Evolutionary conservation across 1,139 yeast species (phyloP), one percentile per base, ranked within the genome.

Genomic region (Magnusiomyces fungicola): DNA sequence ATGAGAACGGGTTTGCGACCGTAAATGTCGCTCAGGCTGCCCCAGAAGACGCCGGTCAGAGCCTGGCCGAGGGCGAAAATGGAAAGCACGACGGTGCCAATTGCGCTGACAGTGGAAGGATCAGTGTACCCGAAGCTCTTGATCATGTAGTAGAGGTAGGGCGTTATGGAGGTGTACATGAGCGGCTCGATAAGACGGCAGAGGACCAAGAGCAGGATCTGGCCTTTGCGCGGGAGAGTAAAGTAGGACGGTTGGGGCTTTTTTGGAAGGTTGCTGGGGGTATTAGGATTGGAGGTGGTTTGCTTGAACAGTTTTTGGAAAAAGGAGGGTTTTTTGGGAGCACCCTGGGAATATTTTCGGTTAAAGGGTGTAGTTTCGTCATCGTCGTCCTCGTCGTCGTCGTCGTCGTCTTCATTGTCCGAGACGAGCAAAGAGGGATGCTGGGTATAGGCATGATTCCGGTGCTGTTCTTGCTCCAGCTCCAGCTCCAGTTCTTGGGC

Each of bases 91-190:
- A 44, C 75, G 67, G 66, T 78, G 71, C 55, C 70, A 65, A 57
- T 49, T 2, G 80, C 69, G 19, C 79, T 74, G 43, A 78, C 76
- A 2, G 73, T 71, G 51, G 78, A 76, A 21, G 73, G 72, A 30
- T 72, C 70, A 2, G 79, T 74, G 27, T 78, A 68, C 4, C 76
- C 73, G 58, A 79, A 79, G 57, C 77, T 81, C 52, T 76, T 62
- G 32, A 80, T 75, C 81, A 80, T 77, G 60, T 76, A 79, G 61
- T 78, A 80, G 30, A 80, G 72, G 61, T 80, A 80, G 2, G 85
- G 84, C 58, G 79, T 75, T 36, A 78, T 62, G 2, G 83, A 79
- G 1, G 82, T 74, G 63, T 79, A 80, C 0, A 83, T 78, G 41
- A 80, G 67, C 0, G 85, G 83, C 59, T 80, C 85, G 9, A 78